These are phyloP conservation scores for Penicillium brevicompactum DNA, from an alignment of 2,329 filamentous ascomycete species.

Conservation along the genomic window DNA sequence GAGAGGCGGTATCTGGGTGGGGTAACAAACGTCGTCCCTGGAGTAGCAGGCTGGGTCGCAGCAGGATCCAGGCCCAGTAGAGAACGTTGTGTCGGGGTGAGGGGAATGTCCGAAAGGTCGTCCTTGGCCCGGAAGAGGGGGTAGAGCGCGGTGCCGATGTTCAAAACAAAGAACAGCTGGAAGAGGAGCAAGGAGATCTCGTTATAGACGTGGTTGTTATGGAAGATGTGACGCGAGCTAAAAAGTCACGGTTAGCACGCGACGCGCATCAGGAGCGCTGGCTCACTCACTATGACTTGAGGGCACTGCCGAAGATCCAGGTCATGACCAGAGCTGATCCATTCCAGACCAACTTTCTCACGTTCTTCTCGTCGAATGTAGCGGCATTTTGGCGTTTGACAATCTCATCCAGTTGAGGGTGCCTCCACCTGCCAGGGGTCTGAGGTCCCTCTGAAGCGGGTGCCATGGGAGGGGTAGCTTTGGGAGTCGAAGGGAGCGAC, in stretches of 20 bases:
- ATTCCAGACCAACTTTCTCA: constrained; percentile 72
- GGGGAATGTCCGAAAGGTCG: constrained; percentile 81
- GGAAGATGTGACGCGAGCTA: constrained; percentile 34
- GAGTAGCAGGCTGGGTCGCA: constrained; percentile 63
- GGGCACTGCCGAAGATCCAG: constrained; percentile 46
- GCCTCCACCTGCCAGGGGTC: constrained; percentile 79
- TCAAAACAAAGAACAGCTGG: constrained; percentile 66
- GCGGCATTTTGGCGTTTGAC: constrained; percentile 75
- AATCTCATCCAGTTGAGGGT: constrained; percentile 87
- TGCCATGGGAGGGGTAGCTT: constrained; percentile 28
- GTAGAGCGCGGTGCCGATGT: constrained; percentile 69
- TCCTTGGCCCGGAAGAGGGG: constrained; percentile 75
- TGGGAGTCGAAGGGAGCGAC: constrained; percentile 47
- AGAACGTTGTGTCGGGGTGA: constrained; percentile 84
- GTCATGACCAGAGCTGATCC: constrained; percentile 55
- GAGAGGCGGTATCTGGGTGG: constrained; percentile 85
- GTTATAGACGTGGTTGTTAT: constrained; percentile 42
- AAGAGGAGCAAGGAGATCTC: constrained; percentile 56
- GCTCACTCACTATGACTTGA: constrained; percentile 40
- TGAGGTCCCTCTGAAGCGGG: constrained; percentile 35
- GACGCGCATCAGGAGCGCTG: constrained; percentile 1
- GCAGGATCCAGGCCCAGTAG: constrained; percentile 78
- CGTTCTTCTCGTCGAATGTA: constrained; percentile 76
- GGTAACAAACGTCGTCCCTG: constrained; percentile 74
- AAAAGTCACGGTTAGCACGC: constrained; percentile 15